Percentiles rank a stretch among this genome's conserved stretches.
Evolutionary conservation across 2,329 filamentous ascomycete species (phyloP).

Genomic region (Phialophora macrospora): DNA sequence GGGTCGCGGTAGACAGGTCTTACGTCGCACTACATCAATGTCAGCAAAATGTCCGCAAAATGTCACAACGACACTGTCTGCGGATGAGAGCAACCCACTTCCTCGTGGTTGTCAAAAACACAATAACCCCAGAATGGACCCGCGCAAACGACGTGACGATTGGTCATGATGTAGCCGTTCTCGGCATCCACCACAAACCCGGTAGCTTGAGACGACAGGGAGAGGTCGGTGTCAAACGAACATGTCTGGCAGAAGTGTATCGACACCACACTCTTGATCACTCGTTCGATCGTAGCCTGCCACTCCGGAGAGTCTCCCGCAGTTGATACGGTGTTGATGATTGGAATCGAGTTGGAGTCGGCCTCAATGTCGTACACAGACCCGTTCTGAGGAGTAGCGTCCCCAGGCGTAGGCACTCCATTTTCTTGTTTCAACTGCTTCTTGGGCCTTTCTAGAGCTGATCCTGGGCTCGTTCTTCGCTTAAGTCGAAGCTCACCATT

Average conservation of each 20-base stretch:
- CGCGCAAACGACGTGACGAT: slow-evolving; percentile 90
- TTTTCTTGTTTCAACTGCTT: slow-evolving; percentile 61
- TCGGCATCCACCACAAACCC: slow-evolving; percentile 97
- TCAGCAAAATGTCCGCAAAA: slow-evolving; percentile 32
- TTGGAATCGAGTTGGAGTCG: slow-evolving; percentile 53
- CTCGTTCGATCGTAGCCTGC: slow-evolving; percentile 93
- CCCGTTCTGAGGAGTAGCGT: slow-evolving; percentile 51
- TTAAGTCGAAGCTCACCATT: slow-evolving; percentile 57
- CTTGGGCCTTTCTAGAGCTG: slow-evolving; percentile 57
- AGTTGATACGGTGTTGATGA: slow-evolving; percentile 54
- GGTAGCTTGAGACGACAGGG: slow-evolving; percentile 91
- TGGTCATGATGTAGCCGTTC: slow-evolving; percentile 85
- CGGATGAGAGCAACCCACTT: slow-evolving; percentile 51
- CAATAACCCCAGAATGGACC: slow-evolving; percentile 98
- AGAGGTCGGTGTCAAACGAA: slow-evolving; percentile 96
- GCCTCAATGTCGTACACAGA: slow-evolving; percentile 53
- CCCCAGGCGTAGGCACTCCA: slow-evolving; percentile 46
- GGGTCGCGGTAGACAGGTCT: slow-evolving; percentile 97
- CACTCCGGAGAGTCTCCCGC: slow-evolving; percentile 76
- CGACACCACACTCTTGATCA: slow-evolving; percentile 95
- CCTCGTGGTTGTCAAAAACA: slow-evolving; percentile 98
- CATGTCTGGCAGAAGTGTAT: slow-evolving; percentile 98
- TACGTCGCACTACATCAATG: slow-evolving; percentile 73
- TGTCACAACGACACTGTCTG: slow-evolving; percentile 8
- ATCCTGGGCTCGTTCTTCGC: slow-evolving; percentile 60